Base-by-base conservation (phyloP, 352 stramenopile genomes). In the Globisporangium middletonii region DNA sequence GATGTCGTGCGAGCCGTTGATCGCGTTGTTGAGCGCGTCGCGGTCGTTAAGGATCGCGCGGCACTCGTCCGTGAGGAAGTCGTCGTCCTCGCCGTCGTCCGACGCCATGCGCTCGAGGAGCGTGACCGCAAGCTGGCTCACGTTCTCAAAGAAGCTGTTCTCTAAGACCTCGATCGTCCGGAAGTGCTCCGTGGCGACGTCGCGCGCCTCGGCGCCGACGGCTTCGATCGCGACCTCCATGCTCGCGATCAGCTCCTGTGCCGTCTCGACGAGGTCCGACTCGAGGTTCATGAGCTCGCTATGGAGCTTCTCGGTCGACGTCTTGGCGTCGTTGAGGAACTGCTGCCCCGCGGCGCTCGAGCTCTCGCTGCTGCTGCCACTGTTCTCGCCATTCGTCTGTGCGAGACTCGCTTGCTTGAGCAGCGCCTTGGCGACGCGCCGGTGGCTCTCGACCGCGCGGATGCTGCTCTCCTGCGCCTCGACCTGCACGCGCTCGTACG, bases 1-100 rank as follows among this genome's bases (percentile, higher is more conserved):
- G 44, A 96, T 94, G 53, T 97, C 89, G 60, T 97, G 89, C 26
- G 87, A 96, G 16, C 83, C 82, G 49, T 95, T 93, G 62, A 97
- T 92, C 27, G 85, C 85, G 52, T 89, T 91, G 64, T 89, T 92
- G 50, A 94, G 66, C 13, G 84, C 82, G 37, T 92, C 83, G 50
- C 83, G 77, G 53, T 93, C 81, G 59, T 91, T 91, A 49, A 93
- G 54, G 50, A 93, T 88, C 28, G 75, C 81, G 15, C 79, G 83
- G 47, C 83, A 93, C 48, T 93, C 80, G 46, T 93, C 83, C 4
- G 71, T 85, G 12, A 93, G 56, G 23, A 89, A 87, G 28, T 91
- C 80, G 57, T 91, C 80, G 19, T 93, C 80, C 51, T 93, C 83
- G 18, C 65, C 83, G 42, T 92, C 83, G 43, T 92, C 83, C 0